A percentile compares a stretch with the other conserved stretches of the same genome.
These are phyloP conservation scores for Monilinia aucupariae DNA, from an alignment of 2,329 filamentous ascomycete genomes.

Conservation along the genomic window DNA sequence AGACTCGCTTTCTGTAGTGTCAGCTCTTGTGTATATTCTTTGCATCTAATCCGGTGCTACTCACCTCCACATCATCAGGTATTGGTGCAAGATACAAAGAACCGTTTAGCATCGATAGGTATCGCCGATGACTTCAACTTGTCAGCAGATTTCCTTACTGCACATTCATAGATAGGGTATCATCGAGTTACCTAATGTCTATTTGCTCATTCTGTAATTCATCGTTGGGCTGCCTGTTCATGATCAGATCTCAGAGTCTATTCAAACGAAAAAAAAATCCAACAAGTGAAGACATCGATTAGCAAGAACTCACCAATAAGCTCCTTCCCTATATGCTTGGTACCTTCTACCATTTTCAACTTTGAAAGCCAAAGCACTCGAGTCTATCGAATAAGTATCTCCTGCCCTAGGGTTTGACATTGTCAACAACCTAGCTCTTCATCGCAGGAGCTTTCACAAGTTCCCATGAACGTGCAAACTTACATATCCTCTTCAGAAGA, in stretches of 20 bases:
- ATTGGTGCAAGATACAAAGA: constrained; percentile 32
- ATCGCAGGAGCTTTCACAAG: neutral
- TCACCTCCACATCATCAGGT: constrained; percentile 28
- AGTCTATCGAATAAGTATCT: constrained; percentile 36
- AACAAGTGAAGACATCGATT: neutral
- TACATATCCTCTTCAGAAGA: constrained; percentile 11
- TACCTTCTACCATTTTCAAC: constrained; percentile 46
- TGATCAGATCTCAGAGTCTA: neutral
- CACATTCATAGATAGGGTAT: neutral
- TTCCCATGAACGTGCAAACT: neutral
- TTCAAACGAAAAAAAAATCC: neutral
- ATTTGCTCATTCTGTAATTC: constrained; percentile 32
- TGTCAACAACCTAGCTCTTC: neutral
- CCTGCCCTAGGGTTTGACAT: constrained; percentile 8
- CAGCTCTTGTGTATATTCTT: neutral
- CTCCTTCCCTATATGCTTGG: constrained; percentile 43
- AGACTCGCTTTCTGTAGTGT: neutral
- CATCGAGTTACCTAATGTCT: constrained; percentile 24
- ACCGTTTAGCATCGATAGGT: constrained; percentile 26
- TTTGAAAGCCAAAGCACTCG: constrained; percentile 30
- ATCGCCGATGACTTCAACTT: constrained; percentile 33
- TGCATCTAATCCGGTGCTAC: neutral
- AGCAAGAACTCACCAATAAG: constrained; percentile 29
- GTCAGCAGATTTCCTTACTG: neutral
- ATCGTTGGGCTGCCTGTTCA: constrained; percentile 31